Percentiles rank a stretch among this genome's conserved stretches.
Conservation (phyloP, 768 basidiomycete species). For the Mycena kentingensis region DNA sequence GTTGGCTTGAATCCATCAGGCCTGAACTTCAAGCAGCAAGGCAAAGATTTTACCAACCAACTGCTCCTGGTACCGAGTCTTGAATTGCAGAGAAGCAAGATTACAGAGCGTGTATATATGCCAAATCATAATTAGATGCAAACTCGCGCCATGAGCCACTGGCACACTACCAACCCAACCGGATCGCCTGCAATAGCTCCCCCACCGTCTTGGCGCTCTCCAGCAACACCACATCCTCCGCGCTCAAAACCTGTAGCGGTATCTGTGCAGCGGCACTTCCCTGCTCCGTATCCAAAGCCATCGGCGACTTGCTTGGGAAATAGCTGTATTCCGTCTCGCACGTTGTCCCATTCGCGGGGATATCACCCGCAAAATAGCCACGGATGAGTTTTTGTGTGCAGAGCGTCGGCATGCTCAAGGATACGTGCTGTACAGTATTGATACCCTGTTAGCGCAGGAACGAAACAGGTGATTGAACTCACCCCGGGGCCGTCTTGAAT, state of each 20-base stretch:
- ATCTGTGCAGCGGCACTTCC: no score
- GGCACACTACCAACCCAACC: no score
- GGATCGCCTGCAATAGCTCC: constrained; percentile 6
- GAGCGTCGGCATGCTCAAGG: constrained; percentile 8
- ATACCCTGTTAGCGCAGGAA: not conserved
- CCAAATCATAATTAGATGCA: no score
- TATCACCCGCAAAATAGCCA: constrained; percentile 11
- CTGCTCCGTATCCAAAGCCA: no score
- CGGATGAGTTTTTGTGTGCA: constrained; percentile 19
- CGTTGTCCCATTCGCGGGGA: constrained; percentile 19
- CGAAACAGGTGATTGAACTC: not conserved
- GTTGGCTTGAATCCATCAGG: no score
- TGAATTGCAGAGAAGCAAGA: no score
- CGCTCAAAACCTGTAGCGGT: not conserved
- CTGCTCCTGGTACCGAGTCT: no score
- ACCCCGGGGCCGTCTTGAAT: constrained; percentile 28
- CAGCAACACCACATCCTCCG: constrained; percentile 10
- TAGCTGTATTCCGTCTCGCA: constrained; percentile 11
- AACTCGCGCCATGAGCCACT: no score
- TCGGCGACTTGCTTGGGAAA: constrained; percentile 4
- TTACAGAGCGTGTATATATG: no score
- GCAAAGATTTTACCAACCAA: no score
- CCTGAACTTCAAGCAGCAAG: no score
- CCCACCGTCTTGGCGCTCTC: constrained; percentile 5
- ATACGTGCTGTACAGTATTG: constrained; percentile 13